Evolutionary conservation across 176 grass and related monocot genomes (phyloP).

Genomic region (Zizania latifolia): DNA sequence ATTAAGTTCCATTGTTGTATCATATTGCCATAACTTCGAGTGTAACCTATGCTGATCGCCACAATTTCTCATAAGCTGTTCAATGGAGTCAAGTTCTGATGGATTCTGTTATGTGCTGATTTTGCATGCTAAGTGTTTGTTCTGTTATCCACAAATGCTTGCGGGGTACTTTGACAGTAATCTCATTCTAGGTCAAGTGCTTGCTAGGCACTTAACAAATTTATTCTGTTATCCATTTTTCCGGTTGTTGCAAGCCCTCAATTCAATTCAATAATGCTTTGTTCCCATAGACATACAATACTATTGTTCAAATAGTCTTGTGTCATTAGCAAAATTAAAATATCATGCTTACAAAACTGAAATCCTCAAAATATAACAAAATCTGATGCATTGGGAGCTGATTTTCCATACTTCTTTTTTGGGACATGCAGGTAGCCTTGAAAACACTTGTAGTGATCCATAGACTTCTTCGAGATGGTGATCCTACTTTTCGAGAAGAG

Average conservation of each 20-base stretch:
- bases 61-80: neutral
- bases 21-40: neutral
- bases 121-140: neutral
- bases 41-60: neutral
- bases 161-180: neutral
- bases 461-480: conserved; percentile 88
- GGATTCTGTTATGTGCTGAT: neutral
- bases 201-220: no score
- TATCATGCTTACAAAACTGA: neutral
- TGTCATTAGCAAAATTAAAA: neutral
- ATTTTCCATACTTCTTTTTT: conserved; percentile 8
- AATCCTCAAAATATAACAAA: neutral
- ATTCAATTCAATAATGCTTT: neutral
- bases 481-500: conserved; percentile 95
- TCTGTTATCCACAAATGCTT: neutral
- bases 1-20: neutral
- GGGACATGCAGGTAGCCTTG: conserved; percentile 63
- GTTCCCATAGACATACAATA: neutral
- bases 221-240: no score
- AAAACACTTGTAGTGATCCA: conserved; percentile 87
- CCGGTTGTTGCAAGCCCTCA: neutral
- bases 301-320: neutral
- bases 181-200: neutral
- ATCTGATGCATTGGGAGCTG: neutral
- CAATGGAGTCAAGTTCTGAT: neutral